Conservation (phyloP, 768 basidiomycete species). For the Exsudoporus frostii region DNA sequence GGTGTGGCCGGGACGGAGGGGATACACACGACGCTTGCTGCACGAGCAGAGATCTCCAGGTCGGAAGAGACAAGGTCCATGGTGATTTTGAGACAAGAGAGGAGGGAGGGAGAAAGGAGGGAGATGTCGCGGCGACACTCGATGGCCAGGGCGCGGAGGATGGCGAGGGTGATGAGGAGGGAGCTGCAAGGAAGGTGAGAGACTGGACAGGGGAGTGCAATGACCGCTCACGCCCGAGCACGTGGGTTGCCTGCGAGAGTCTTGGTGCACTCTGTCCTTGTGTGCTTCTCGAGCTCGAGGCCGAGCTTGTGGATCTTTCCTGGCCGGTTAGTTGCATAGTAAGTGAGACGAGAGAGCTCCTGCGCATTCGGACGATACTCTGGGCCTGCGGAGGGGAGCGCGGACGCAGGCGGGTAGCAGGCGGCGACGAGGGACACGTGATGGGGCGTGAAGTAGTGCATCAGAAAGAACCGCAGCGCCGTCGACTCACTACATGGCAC, state of each 20-base stretch:
- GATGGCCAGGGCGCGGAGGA: constrained; percentile 75
- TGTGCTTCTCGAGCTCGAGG: constrained; percentile 72
- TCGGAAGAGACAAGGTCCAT: constrained; percentile 57
- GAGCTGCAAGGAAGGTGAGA: constrained; percentile 40
- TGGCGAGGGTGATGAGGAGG: constrained; percentile 78
- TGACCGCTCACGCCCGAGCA: constrained; percentile 66
- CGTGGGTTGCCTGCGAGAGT: constrained; percentile 69
- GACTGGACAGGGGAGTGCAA: background rate
- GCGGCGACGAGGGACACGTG: constrained; percentile 81
- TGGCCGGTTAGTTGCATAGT: constrained; percentile 82
- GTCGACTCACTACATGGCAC: too few relatives aligned
- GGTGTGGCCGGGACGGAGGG: background rate
- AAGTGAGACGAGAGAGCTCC: constrained; percentile 80
- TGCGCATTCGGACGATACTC: constrained; percentile 80
- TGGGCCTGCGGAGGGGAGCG: constrained; percentile 70
- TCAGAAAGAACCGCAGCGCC: constrained; percentile 31
- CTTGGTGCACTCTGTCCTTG: constrained; percentile 60
- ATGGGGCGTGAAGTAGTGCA: constrained; percentile 80
- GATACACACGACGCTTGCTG: constrained; percentile 72
- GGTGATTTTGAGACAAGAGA: constrained; percentile 60
- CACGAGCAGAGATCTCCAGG: constrained; percentile 71
- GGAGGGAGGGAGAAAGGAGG: constrained; percentile 66
- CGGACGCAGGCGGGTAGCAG: constrained; percentile 80
- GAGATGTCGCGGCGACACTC: constrained; percentile 86
- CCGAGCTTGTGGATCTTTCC: constrained; percentile 78